Conservation (phyloP, 139 green algal genomes). For the Chlamydomonas sp. region DNA sequence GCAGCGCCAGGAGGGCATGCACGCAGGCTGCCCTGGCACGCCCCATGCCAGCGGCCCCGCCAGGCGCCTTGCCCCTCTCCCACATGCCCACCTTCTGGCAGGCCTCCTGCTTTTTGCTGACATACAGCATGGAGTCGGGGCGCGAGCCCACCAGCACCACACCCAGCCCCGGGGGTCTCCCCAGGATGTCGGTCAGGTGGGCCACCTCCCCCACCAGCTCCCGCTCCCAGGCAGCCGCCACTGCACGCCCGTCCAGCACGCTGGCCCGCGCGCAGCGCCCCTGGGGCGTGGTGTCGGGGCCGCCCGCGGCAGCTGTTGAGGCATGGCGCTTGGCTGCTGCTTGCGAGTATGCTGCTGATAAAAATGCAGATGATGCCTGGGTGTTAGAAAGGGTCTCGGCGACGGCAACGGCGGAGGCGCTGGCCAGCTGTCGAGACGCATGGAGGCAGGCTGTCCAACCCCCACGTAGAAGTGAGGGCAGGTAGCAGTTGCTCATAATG, state of each 20-base stretch:
- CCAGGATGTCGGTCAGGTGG: constrained; percentile 31
- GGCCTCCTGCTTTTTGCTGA: constrained; percentile 91
- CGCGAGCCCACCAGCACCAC: constrained; percentile 94
- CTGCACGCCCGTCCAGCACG: constrained; percentile 46
- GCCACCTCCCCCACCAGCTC: constrained; percentile 57
- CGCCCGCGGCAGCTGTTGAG: too few species aligned
- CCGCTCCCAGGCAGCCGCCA: constrained; percentile 46
- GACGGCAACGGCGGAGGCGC: too few species aligned
- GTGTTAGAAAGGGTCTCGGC: too few species aligned
- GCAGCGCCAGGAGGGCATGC: neutral
- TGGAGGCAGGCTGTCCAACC: too few species aligned
- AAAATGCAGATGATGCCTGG: too few species aligned
- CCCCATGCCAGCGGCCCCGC: too few species aligned
- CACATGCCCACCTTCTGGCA: constrained; percentile 66
- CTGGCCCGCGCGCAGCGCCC: neutral
- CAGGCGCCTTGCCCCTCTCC: neutral
- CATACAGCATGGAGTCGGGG: constrained; percentile 94
- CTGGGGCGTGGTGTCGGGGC: too few species aligned
- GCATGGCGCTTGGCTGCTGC: too few species aligned
- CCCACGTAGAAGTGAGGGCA: too few species aligned
- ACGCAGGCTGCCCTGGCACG: neutral
- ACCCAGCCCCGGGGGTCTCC: constrained; percentile 78
- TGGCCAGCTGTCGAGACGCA: too few species aligned
- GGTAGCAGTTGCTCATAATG: too few species aligned
- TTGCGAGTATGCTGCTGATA: too few species aligned